phyloP scores from a whole-genome alignment of 805 yeast genomes.

The Schwanniomyces yamadae region DNA sequence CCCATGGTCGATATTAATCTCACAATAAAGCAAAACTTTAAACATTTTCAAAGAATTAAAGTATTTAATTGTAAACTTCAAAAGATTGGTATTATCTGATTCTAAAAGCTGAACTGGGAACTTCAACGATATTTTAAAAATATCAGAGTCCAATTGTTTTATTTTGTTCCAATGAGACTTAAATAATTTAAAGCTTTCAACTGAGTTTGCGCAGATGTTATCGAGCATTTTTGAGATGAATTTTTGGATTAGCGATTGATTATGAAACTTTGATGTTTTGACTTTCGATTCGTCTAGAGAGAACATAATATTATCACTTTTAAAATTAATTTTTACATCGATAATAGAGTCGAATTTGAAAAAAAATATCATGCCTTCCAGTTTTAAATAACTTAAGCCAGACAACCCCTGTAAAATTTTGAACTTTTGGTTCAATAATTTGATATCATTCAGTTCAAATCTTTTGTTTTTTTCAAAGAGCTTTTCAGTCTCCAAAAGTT shows the following conservation, averaged over 20 bases:
- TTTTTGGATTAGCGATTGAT: too few relatives aligned
- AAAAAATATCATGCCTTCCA: slow-evolving; percentile 8
- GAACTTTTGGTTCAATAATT: slow-evolving; percentile 18
- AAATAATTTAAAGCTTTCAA: slow-evolving; percentile 19
- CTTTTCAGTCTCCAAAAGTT: slow-evolving; percentile 11
- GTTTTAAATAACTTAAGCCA: slow-evolving; percentile 17
- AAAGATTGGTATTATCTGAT: slow-evolving; percentile 1
- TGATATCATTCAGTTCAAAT: slow-evolving; percentile 21
- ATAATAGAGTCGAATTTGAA: slow-evolving; percentile 15
- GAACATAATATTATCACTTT: too few relatives aligned
- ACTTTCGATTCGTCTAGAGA: too few relatives aligned
- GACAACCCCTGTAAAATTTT: slow-evolving; percentile 26
- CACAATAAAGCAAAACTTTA: slow-evolving; percentile 11
- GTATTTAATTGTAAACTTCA: slow-evolving; percentile 15
- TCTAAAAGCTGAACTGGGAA: slow-evolving; percentile 23
- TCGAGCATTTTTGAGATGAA: too few relatives aligned
- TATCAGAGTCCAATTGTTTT: slow-evolving; percentile 25
- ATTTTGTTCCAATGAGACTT: slow-evolving; percentile 18
- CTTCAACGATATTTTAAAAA: slow-evolving; percentile 27
- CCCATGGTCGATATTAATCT: slow-evolving; percentile 7
- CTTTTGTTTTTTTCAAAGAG: slow-evolving; percentile 13
- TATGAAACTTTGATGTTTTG: too few relatives aligned
- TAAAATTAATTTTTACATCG: slow-evolving; percentile 10
- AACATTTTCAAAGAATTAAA: slow-evolving; percentile 13
- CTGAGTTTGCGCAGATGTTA: not conserved